Conservation (phyloP, 257 asterid genomes). For the Gardenia jasminoides region DNA sequence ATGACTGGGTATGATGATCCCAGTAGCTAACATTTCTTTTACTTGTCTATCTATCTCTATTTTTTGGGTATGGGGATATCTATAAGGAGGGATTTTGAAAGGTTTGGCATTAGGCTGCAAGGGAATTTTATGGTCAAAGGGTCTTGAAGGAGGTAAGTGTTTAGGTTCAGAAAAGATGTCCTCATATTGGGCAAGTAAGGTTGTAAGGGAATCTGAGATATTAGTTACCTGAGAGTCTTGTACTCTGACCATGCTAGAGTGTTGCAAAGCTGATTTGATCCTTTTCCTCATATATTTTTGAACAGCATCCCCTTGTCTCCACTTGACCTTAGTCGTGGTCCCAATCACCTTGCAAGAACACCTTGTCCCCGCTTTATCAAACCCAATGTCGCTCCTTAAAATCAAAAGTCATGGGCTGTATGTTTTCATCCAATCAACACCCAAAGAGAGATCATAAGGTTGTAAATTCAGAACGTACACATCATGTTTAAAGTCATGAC, state of each 20-base stretch:
- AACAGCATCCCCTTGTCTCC: neutral
- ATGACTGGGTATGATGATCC: no score
- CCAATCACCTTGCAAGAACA: no score
- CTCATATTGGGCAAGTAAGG: no score
- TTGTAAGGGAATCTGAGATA: neutral
- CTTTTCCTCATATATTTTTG: neutral
- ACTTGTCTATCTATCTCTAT: no score
- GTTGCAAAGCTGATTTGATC: neutral
- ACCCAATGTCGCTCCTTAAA: neutral
- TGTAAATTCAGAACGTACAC: neutral
- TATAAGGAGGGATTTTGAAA: no score
- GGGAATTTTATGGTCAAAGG: no score
- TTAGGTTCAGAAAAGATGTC: neutral
- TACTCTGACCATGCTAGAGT: neutral
- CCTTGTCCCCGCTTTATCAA: neutral
- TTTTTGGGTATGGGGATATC: no score
- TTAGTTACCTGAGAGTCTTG: no score
- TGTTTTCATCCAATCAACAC: neutral
- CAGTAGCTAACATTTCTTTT: no score
- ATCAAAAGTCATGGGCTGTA: neutral
- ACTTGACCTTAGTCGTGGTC: no score
- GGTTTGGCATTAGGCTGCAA: no score
- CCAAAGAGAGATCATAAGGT: neutral
- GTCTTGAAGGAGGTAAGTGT: neutral
- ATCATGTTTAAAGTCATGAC: no score